Evolutionary conservation across 495 filamentous ascomycete species (phyloP).

Genomic region (Penicillium daleae): DNA sequence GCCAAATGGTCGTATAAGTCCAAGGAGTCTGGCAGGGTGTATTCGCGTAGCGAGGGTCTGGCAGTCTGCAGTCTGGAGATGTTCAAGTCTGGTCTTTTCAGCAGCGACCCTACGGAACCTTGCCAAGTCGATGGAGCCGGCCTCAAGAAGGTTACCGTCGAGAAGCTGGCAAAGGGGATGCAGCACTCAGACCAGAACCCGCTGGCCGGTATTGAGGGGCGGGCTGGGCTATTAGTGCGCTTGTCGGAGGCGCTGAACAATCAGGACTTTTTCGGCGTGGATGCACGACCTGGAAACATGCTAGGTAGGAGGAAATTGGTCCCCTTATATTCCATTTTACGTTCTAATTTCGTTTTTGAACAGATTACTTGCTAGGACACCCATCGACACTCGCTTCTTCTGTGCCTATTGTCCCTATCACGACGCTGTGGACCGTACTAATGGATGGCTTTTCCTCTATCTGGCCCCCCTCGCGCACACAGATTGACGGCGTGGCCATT

Average conservation of each 20-base stretch:
- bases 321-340: constrained; percentile 6
- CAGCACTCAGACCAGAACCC: constrained; percentile 82
- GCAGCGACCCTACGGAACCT: constrained; percentile 76
- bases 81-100: constrained; percentile 96
- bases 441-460: constrained; percentile 86
- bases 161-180: constrained; percentile 75
- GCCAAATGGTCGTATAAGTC: constrained; percentile 81
- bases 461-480: constrained; percentile 88
- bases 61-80: constrained; percentile 95
- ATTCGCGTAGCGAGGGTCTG: constrained; percentile 86
- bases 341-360: constrained; percentile 5
- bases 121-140: constrained; percentile 88
- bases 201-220: constrained; percentile 86
- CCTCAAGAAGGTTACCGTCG: constrained; percentile 72
- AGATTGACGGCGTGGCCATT: constrained; percentile 84
- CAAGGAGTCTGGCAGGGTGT: constrained; percentile 83
- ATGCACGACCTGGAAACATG: constrained; percentile 91
- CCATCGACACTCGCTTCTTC: constrained; percentile 84
- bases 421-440: constrained; percentile 86
- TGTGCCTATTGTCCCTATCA: constrained; percentile 84
- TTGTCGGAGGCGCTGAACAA: constrained; percentile 79
- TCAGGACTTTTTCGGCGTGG: constrained; percentile 81
- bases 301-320: constrained; percentile 63
- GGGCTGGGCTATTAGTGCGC: constrained; percentile 76
- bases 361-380: constrained; percentile 92